phyloP scores from a whole-genome alignment of 225 moss, liverwort and hornwort genomes.

The Pleurozium schreberi region DNA sequence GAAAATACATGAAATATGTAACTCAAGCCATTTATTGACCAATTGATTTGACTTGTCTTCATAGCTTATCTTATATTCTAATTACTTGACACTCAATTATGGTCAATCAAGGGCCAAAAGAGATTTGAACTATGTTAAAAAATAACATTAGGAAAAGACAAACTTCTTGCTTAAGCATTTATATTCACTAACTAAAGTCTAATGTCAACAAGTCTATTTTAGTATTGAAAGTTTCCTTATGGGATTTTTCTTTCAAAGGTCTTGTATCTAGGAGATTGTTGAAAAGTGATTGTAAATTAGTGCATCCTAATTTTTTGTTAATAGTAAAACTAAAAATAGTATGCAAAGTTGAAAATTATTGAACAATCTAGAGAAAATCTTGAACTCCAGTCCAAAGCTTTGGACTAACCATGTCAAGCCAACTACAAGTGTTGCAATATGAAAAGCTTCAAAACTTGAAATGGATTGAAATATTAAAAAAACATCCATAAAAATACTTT shows the following conservation, averaged over 20 bases:
- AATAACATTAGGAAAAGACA: neutral
- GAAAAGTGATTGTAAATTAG: neutral
- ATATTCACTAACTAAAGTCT: neutral
- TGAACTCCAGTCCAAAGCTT: neutral
- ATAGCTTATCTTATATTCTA: too few relatives aligned
- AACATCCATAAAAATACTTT: neutral
- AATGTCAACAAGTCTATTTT: neutral
- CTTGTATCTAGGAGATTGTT: neutral
- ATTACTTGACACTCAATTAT: neutral
- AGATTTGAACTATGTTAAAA: neutral
- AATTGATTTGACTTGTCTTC: neutral
- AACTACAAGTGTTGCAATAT: neutral
- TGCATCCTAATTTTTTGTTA: accelerated
- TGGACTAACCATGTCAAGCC: too few relatives aligned
- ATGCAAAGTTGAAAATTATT: neutral
- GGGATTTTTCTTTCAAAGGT: neutral
- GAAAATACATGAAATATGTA: neutral
- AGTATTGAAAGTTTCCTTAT: too few relatives aligned
- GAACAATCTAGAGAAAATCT: neutral
- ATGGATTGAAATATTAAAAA: neutral
- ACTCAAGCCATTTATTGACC: neutral
- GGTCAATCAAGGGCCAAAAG: neutral
- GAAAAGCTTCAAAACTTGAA: neutral
- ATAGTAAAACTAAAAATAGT: too few relatives aligned
- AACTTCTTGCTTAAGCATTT: neutral